phyloP scores from a whole-genome alignment of 805 yeast genomes.

The Wickerhamiella spandovensis region DNA sequence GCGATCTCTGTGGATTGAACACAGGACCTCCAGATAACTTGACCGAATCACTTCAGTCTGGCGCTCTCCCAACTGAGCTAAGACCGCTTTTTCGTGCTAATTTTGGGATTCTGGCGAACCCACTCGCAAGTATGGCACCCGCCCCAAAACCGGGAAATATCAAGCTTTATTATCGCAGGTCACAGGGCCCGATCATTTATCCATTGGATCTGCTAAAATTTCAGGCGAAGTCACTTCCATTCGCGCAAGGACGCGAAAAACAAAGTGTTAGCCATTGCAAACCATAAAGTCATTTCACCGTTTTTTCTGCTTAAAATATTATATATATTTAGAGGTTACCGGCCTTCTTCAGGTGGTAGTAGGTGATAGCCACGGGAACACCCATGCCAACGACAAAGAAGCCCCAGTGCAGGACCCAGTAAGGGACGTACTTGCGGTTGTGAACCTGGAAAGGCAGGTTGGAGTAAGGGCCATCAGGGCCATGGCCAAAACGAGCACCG shows the following conservation, averaged over 20 bases:
- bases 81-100: slow-evolving; percentile 23
- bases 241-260: neutral
- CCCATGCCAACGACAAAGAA: slow-evolving; percentile 54
- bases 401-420: slow-evolving; percentile 67
- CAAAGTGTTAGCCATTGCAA: too few species aligned
- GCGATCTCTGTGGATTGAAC: slow-evolving; percentile 65
- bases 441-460: slow-evolving; percentile 92
- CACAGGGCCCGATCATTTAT: too few species aligned
- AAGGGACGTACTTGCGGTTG: slow-evolving; percentile 75
- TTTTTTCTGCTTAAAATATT: neutral
- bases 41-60: slow-evolving; percentile 30
- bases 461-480: slow-evolving; percentile 73
- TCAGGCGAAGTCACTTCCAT: neutral
- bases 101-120: neutral
- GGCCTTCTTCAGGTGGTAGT: slow-evolving; percentile 77
- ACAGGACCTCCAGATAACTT: slow-evolving; percentile 66
- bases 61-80: slow-evolving; percentile 40
- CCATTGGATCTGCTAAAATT: neutral
- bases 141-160: too few species aligned
- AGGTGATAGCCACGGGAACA: slow-evolving; percentile 66
- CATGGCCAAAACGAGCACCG: slow-evolving; percentile 29
- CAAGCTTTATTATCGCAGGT: too few species aligned
- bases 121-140: too few species aligned
- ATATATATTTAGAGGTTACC: slow-evolving; percentile 32
- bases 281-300: neutral